Percentiles rank a stretch among this genome's conserved stretches.
Conservation (phyloP, 2,329 filamentous ascomycete genomes). For the Xylaria sp. region DNA sequence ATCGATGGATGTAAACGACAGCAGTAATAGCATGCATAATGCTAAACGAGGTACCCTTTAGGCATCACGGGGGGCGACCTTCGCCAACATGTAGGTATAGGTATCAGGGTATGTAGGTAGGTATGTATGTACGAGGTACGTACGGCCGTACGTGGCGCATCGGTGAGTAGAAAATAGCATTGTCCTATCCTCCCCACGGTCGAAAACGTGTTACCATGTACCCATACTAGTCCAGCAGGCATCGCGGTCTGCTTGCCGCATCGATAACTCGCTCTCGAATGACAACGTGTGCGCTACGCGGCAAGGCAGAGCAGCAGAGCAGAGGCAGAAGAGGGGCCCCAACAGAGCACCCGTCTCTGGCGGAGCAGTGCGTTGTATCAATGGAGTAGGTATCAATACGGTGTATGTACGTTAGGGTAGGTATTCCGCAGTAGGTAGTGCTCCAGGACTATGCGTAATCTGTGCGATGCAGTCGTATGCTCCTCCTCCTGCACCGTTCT, state of each 20-base stretch:
- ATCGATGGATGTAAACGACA: too few species aligned
- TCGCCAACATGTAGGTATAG: not conserved
- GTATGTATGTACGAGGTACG: too few species aligned
- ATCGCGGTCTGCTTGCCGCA: slow-evolving; percentile 12
- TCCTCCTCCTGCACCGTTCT: slow-evolving; percentile 13
- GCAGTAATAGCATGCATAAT: too few species aligned
- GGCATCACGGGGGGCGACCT: not conserved
- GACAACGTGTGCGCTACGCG: slow-evolving; percentile 17
- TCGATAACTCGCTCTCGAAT: slow-evolving; percentile 14
- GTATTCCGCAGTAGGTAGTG: too few species aligned
- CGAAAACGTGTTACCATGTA: not conserved
- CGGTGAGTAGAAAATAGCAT: not conserved
- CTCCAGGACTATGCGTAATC: too few species aligned
- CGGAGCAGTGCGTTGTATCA: slow-evolving; percentile 26
- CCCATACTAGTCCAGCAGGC: not conserved
- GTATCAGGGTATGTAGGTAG: too few species aligned
- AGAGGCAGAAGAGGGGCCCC: slow-evolving; percentile 18
- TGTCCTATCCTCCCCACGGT: not conserved
- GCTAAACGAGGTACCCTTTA: not conserved
- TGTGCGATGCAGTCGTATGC: slow-evolving; percentile 22
- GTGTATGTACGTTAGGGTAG: not conserved
- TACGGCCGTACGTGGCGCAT: not conserved
- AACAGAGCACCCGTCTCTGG: slow-evolving; percentile 3
- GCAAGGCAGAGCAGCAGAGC: slow-evolving; percentile 11
- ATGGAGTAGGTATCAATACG: slow-evolving; percentile 1